A percentile compares a stretch with the other conserved stretches of the same genome.
Evolutionary conservation across 257 asterid genomes (phyloP).

Genomic region (Eustoma russellianum): DNA sequence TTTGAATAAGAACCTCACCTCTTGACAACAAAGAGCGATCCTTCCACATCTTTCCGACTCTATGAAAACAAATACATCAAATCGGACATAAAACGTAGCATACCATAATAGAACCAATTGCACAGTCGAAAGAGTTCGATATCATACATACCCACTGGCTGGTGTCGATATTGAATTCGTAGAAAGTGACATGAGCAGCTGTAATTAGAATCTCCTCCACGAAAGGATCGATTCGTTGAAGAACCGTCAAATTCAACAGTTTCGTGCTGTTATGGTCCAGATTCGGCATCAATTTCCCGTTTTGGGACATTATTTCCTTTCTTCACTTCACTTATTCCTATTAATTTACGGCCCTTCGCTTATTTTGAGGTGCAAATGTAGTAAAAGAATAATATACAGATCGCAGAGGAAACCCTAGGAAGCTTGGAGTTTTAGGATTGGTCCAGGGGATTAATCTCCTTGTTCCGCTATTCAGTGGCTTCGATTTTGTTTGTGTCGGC

Average conservation of each 20-base stretch:
- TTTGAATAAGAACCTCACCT: conserved; percentile 34
- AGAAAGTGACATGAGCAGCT: conserved; percentile 68
- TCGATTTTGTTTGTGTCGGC: no score
- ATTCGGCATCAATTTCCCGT: conserved; percentile 67
- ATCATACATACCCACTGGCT: conserved; percentile 59
- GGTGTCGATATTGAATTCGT: conserved; percentile 55
- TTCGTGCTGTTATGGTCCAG: conserved; percentile 71
- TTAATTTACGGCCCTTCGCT: no score
- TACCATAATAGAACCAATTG: background rate
- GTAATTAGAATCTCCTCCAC: conserved; percentile 74
- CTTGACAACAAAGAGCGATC: conserved; percentile 84
- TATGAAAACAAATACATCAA: background rate
- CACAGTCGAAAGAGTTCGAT: background rate
- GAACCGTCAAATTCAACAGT: conserved; percentile 63
- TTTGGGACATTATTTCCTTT: conserved; percentile 11
- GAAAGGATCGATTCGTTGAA: conserved; percentile 75
- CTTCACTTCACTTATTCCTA: background rate
- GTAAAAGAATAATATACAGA: no score
- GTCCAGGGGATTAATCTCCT: no score
- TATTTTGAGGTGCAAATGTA: no score
- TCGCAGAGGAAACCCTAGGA: no score
- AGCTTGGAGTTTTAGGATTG: no score
- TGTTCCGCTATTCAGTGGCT: no score
- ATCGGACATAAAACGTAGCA: no score
- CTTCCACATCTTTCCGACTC: conserved; percentile 95